These are phyloP conservation scores for Marchantia paleacea DNA, from an alignment of 225 moss, liverwort and hornwort genomes.

Conservation along the genomic window DNA sequence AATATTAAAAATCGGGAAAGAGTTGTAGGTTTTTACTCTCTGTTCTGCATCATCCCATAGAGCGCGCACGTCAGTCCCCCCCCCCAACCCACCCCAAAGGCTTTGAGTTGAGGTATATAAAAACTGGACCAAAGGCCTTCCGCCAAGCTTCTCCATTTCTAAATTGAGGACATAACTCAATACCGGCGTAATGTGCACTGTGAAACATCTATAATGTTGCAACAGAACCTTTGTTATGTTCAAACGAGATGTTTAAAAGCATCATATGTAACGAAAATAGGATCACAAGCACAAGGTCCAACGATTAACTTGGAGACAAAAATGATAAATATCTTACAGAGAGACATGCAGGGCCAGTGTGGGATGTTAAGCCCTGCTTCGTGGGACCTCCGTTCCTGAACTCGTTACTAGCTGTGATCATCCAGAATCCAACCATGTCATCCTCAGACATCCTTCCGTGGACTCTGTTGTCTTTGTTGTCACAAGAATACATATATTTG, in stretches of 20 bases:
- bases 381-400: slow-evolving; percentile 72
- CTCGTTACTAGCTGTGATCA: slow-evolving; percentile 60
- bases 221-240: not conserved
- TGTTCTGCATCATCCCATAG: slow-evolving; percentile 49
- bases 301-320: not conserved
- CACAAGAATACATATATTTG: slow-evolving; percentile 54
- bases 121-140: slow-evolving; percentile 61
- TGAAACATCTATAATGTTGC: slow-evolving; percentile 54
- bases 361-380: slow-evolving; percentile 64
- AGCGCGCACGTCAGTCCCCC: slow-evolving; percentile 11
- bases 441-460: slow-evolving; percentile 58
- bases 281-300: too few species aligned
- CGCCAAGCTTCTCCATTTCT: slow-evolving; percentile 54
- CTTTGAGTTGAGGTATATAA: slow-evolving; percentile 53
- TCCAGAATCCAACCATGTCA: slow-evolving; percentile 64
- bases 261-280: not conserved
- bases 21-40: slow-evolving; percentile 15
- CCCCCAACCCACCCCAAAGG: too few species aligned
- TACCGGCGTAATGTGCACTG: slow-evolving; percentile 64
- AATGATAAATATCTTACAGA: slow-evolving; percentile 36
- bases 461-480: slow-evolving; percentile 58
- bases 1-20: not conserved
- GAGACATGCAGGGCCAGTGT: slow-evolving; percentile 68
- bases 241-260: not conserved
- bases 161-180: slow-evolving; percentile 23